Conservation (phyloP, 83 land plant genomes). For the Picea abies region DNA sequence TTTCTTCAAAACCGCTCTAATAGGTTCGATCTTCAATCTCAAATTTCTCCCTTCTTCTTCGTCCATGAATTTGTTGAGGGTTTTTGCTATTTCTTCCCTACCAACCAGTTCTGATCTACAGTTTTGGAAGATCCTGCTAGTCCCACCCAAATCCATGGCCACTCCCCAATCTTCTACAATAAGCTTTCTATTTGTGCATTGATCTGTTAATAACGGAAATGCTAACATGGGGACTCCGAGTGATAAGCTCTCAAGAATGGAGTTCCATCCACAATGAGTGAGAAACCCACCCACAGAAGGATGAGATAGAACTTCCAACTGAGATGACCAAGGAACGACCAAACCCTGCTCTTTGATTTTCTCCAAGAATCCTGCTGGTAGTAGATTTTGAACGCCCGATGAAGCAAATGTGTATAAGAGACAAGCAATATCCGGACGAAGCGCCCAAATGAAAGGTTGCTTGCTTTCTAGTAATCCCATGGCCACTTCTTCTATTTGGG, state of each 20-base stretch:
- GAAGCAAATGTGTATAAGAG: too few relatives aligned
- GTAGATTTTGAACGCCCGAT: slow-evolving; percentile 15
- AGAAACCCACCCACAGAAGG: slow-evolving; percentile 4
- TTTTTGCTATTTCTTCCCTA: neutral
- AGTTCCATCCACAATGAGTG: slow-evolving; percentile 5
- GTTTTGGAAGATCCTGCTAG: neutral
- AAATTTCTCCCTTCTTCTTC: too few relatives aligned
- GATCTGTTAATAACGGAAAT: neutral
- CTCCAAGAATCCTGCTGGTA: slow-evolving; percentile 36
- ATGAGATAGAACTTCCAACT: neutral
- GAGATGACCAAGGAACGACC: neutral
- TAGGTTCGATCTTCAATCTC: too few relatives aligned
- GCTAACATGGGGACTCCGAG: neutral
- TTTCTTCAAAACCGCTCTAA: too few relatives aligned
- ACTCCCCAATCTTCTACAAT: neutral
- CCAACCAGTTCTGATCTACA: neutral
- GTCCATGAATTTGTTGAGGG: too few relatives aligned
- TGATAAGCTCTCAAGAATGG: neutral
- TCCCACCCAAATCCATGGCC: slow-evolving; percentile 2
- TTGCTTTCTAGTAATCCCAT: slow-evolving; percentile 32
- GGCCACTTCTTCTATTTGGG: slow-evolving; percentile 36
- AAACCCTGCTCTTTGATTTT: slow-evolving; percentile 3
- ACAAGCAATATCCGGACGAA: slow-evolving; percentile 38
- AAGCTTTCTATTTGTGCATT: neutral
- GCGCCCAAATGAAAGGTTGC: slow-evolving; percentile 51